A percentile compares a stretch with the other conserved stretches of the same genome.
phyloP scores from a whole-genome alignment of 192 early-diverging fungal species.

The Cetraspora pellucida region DNA sequence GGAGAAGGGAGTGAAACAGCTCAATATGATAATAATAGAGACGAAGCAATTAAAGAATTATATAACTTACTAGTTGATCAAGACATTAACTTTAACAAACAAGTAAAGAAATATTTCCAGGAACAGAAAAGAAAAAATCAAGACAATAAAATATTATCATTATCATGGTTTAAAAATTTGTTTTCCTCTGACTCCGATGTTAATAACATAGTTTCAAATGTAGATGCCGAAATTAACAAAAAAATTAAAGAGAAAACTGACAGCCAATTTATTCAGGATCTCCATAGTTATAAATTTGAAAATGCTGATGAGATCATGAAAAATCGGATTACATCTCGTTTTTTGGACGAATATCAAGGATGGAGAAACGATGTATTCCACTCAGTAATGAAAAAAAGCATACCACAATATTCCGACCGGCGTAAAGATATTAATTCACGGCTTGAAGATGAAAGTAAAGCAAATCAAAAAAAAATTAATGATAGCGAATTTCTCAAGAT shows the following conservation, averaged over 20 bases:
- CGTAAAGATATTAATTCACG: not conserved
- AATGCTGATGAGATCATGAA: not conserved
- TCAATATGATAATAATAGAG: not conserved
- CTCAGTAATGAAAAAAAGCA: not conserved
- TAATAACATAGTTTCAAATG: too few species aligned
- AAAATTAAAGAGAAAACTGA: not conserved
- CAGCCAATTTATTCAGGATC: not conserved
- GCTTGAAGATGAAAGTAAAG: not conserved
- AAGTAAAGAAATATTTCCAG: not conserved
- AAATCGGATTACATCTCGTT: not conserved
- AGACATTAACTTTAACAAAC: not conserved
- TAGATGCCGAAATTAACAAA: not conserved
- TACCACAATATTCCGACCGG: not conserved
- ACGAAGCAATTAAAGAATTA: not conserved
- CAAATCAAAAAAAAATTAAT: not conserved
- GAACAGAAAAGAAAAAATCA: not conserved
- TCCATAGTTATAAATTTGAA: not conserved
- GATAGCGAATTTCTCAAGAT: not conserved
- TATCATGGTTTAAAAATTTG: not conserved
- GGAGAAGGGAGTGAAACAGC: not conserved
- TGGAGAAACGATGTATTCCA: not conserved
- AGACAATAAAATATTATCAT: not conserved
- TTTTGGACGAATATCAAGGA: not conserved
- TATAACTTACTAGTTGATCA: conserved; percentile 3
- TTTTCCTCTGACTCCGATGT: not conserved